Evolutionary conservation across 345 rosid species (phyloP).

Genomic region (Acer negundo): DNA sequence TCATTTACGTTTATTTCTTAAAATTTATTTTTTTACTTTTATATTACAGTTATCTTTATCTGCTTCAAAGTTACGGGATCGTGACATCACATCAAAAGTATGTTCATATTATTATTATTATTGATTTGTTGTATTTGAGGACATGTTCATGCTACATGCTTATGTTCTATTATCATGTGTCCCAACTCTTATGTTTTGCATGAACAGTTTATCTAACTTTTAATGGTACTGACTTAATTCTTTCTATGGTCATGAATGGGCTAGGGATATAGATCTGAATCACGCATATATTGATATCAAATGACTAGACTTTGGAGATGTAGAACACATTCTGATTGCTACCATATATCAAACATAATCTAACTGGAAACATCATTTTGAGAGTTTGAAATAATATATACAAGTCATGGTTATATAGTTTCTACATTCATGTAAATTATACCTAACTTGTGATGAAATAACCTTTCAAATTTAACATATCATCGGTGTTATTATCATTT

Average conservation of each 20-base stretch:
- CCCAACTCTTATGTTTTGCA: no score
- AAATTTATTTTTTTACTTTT: constrained; percentile 3
- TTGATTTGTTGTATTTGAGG: not conserved
- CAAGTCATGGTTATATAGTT: not conserved
- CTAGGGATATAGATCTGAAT: not conserved
- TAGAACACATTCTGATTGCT: not conserved
- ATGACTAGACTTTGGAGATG: not conserved
- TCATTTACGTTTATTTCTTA: not conserved
- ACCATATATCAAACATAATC: not conserved
- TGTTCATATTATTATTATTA: not conserved
- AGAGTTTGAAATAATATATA: not conserved
- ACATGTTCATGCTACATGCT: not conserved
- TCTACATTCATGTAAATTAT: not conserved
- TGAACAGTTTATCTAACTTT: not conserved
- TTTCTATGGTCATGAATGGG: not conserved
- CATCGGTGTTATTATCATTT: no score
- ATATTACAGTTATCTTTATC: constrained; percentile 67
- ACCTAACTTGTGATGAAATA: no score
- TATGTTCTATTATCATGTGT: not conserved
- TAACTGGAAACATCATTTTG: not conserved
- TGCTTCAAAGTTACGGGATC: constrained; percentile 67
- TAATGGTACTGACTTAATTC: not conserved
- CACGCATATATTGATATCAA: not conserved
- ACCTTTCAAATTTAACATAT: no score
- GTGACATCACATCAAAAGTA: constrained; percentile 82